Evolutionary conservation across 83 land plant genomes (phyloP).

Genomic region (Isoetes engelmannii): DNA sequence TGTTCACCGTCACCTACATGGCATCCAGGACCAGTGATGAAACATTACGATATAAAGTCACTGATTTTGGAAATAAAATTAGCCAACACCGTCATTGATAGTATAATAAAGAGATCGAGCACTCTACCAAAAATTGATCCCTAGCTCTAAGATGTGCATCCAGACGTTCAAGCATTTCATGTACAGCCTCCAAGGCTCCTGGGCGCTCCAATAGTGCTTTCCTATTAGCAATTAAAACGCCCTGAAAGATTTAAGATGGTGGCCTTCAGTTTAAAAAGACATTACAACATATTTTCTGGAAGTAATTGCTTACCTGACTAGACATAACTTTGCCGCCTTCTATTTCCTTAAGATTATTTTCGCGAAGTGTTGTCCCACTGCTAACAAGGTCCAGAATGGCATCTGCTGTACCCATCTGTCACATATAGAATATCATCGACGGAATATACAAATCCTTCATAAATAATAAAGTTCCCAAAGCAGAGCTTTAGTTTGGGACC

Average conservation of each 20-base stretch:
- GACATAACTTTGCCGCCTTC: conserved; percentile 70
- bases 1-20: conserved; percentile 73
- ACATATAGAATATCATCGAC: background rate
- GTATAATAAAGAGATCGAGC: background rate
- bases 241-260: conserved; percentile 41
- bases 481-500: too few species aligned
- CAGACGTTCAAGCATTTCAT: conserved; percentile 84
- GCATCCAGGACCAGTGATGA: background rate
- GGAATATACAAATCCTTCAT: too few species aligned
- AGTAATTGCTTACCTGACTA: conserved; percentile 56
- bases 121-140: conserved; percentile 58
- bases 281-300: background rate
- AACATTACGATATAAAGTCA: background rate
- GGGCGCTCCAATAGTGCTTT: conserved; percentile 48
- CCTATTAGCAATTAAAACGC: conserved; percentile 75
- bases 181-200: conserved; percentile 60
- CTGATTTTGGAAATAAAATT: background rate
- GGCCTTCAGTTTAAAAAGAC: background rate
- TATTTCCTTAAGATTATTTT: conserved; percentile 91
- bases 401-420: conserved; percentile 95
- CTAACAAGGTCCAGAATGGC: conserved; percentile 94
- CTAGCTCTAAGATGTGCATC: conserved; percentile 81
- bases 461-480: too few species aligned
- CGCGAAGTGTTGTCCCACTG: conserved; percentile 90
- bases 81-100: background rate